phyloP scores from a whole-genome alignment of 257 asterid genomes.

The Salvia hispanica region DNA sequence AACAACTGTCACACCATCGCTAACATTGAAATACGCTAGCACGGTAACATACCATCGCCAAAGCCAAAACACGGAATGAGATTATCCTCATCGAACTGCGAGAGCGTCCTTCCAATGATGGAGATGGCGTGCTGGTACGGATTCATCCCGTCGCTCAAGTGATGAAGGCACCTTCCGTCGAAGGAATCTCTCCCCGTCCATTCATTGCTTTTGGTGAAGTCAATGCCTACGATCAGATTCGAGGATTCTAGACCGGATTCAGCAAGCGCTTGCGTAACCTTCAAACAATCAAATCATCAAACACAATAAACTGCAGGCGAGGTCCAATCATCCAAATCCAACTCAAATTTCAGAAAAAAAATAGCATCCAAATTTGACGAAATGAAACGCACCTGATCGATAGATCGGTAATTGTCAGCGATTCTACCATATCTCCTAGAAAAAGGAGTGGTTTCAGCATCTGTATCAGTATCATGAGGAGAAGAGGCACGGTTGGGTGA shows the following conservation, averaged over 20 bases:
- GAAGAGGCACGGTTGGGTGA: slow-evolving; percentile 25
- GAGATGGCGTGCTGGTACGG: slow-evolving; percentile 88
- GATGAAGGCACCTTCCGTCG: slow-evolving; percentile 62
- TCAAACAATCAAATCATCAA: not conserved
- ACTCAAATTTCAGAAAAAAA: too few relatives aligned
- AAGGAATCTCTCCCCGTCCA: slow-evolving; percentile 80
- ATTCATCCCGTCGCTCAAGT: slow-evolving; percentile 52
- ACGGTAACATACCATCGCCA: slow-evolving; percentile 51
- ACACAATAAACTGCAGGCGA: not conserved
- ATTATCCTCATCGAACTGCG: slow-evolving; percentile 83
- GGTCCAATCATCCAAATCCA: not conserved
- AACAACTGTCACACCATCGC: not conserved
- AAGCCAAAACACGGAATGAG: slow-evolving; percentile 90
- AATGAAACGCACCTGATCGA: slow-evolving; percentile 58
- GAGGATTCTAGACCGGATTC: slow-evolving; percentile 87
- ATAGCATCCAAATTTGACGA: not conserved
- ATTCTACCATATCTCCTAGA: slow-evolving; percentile 48
- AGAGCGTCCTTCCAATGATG: slow-evolving; percentile 83
- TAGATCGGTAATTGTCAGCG: slow-evolving; percentile 55
- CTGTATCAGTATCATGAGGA: slow-evolving; percentile 7
- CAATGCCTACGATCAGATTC: slow-evolving; percentile 85
- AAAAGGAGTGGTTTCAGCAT: slow-evolving; percentile 15
- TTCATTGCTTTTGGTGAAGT: slow-evolving; percentile 93
- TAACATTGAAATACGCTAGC: not conserved
- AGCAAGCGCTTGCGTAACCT: slow-evolving; percentile 76